Evolutionary conservation across 352 stramenopile genomes (phyloP), one percentile per base, ranked within the genome.

Genomic region (Elongisporangium undulatum): DNA sequence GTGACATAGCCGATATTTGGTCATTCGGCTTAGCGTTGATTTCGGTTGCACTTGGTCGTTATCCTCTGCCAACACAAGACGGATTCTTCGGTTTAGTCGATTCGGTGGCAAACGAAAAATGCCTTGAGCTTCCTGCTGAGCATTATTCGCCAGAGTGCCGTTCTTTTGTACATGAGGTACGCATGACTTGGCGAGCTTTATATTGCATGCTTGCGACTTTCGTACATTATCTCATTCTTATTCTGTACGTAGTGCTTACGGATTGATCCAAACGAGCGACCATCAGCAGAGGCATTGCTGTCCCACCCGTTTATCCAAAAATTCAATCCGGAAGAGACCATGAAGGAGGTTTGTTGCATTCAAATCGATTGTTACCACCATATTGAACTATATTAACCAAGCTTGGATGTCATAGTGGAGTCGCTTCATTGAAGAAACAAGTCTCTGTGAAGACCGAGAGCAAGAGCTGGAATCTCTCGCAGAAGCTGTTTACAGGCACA

Each of bases 71-170:
- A 21, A 94, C 82, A 1, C 82, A 95, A 62, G 86, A 95, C 56
- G 86, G 86, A 20, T 95, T 95, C 58, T 95, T 95, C 51, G 86
- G 86, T n/a, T 70, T 95, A 49, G 82, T 95, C 19, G 86, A 95
- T 63, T 92, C 82, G 41, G 86, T 90, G 51, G 79, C 80, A 48
- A 94, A 95, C 58, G 79, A 95, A 56, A 66, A 88, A 61, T 84
- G 75, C 50, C 58, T 95, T 9, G 76, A 85, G 58, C 59, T 95
- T 4, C 86, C 85, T 12, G 61, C 56, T 4, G 78, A 91, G 16
- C 61, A 63, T 21, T 93, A 84, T 69, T 92, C 82, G 3, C 39
- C 68, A n/a, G 79, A 89, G 29, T 92, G 81, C 29, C 72, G 84
- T 17, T 79, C 81, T 13, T 94, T 95, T 38, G 51, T 92, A 16